These are phyloP conservation scores for Melocanna baccifera DNA, from an alignment of 176 grass and related monocot genomes.

Conservation along the genomic window DNA sequence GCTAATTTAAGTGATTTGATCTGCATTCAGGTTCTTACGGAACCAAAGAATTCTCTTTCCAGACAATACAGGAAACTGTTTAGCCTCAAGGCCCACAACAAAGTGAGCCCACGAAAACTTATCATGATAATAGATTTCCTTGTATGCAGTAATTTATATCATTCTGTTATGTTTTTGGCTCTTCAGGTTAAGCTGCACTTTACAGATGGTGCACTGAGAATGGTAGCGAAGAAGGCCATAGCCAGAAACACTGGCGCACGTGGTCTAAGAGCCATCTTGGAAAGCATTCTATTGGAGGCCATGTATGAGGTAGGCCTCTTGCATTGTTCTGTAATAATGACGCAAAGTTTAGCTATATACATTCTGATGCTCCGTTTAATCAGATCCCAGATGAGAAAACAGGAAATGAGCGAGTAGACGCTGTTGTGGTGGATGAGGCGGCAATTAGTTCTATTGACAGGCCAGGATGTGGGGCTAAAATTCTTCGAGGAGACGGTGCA, in stretches of 20 bases:
- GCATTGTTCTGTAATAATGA: slow-evolving; percentile 6
- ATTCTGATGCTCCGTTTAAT: slow-evolving; percentile 32
- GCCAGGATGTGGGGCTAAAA: slow-evolving; percentile 73
- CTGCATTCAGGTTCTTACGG: slow-evolving; percentile 74
- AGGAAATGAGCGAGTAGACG: slow-evolving; percentile 78
- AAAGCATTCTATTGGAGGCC: slow-evolving; percentile 80
- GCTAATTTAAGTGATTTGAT: slow-evolving; percentile 34
- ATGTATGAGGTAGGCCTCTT: slow-evolving; percentile 94
- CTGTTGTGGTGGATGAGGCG: slow-evolving; percentile 87
- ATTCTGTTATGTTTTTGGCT: neutral
- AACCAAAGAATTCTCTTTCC: slow-evolving; percentile 94
- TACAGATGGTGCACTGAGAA: slow-evolving; percentile 63
- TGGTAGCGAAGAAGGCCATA: slow-evolving; percentile 79
- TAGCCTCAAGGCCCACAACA: slow-evolving; percentile 75
- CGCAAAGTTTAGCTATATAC: neutral
- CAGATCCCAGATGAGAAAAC: slow-evolving; percentile 81
- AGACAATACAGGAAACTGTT: slow-evolving; percentile 98
- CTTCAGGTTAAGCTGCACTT: slow-evolving; percentile 81
- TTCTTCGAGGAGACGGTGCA: slow-evolving; percentile 86
- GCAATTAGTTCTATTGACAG: slow-evolving; percentile 61
- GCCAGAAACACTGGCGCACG: slow-evolving; percentile 79
- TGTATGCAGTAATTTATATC: slow-evolving; percentile 4
- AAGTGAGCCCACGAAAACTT: slow-evolving; percentile 46
- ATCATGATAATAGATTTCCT: slow-evolving; percentile 3
- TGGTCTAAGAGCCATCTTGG: slow-evolving; percentile 88